phyloP scores from a whole-genome alignment of 1,284 basidiomycete species.

The Laetiporus sulphureus region DNA sequence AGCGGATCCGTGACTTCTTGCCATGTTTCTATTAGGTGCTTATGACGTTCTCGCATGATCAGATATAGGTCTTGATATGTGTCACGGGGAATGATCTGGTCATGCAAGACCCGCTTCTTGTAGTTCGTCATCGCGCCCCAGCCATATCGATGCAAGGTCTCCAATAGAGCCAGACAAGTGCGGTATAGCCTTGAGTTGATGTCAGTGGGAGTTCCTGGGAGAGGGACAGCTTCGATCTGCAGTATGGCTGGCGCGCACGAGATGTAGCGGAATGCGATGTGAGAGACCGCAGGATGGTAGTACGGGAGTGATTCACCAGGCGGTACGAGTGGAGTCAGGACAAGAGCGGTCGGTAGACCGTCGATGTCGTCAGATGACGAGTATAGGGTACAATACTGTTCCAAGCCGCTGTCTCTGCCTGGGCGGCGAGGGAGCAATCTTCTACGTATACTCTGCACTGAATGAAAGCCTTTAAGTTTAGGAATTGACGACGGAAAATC shows the following conservation, averaged over 20 bases:
- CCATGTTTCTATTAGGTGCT: slow-evolving; percentile 70
- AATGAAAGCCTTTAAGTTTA: slow-evolving; percentile 30
- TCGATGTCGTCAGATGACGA: slow-evolving; percentile 18
- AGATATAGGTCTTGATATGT: slow-evolving; percentile 89
- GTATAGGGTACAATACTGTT: slow-evolving; percentile 73
- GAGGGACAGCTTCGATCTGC: slow-evolving; percentile 50
- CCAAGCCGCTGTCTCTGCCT: slow-evolving; percentile 56
- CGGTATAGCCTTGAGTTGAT: slow-evolving; percentile 64
- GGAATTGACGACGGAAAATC: slow-evolving; percentile 34
- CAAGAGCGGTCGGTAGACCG: slow-evolving; percentile 35
- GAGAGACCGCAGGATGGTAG: slow-evolving; percentile 70
- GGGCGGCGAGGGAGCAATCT: slow-evolving; percentile 69
- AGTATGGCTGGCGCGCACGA: slow-evolving; percentile 21
- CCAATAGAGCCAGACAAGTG: slow-evolving; percentile 75
- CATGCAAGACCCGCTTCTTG: slow-evolving; percentile 83
- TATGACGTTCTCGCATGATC: slow-evolving; percentile 77
- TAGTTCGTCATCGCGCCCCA: slow-evolving; percentile 80
- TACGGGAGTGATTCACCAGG: slow-evolving; percentile 52
- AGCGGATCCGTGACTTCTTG: slow-evolving; percentile 75
- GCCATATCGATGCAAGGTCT: slow-evolving; percentile 79
- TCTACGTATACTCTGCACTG: slow-evolving; percentile 47
- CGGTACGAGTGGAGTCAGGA: slow-evolving; percentile 56
- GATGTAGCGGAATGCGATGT: slow-evolving; percentile 66
- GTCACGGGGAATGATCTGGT: slow-evolving; percentile 72
- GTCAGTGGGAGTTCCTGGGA: slow-evolving; percentile 44